These are phyloP conservation scores for Lentinula novae-zelandiae DNA, from an alignment of 1,284 basidiomycete species.

Conservation along the genomic window DNA sequence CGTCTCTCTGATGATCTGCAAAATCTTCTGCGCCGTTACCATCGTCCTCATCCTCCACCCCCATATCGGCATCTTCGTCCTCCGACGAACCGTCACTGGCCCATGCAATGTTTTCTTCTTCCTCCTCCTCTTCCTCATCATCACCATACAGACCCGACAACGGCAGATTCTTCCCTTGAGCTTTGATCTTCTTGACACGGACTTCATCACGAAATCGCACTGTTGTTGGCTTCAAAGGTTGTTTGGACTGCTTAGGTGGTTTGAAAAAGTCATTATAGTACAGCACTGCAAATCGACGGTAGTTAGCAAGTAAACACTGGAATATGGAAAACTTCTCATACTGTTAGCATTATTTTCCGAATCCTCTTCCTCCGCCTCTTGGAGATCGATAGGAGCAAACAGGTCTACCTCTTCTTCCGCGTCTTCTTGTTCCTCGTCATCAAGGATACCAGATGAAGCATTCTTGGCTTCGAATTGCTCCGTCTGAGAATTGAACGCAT, in stretches of 20 bases:
- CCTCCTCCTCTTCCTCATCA: conserved; percentile 32
- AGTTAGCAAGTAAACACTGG: not conserved
- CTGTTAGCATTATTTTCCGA: conserved; percentile 37
- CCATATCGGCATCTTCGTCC: conserved; percentile 25
- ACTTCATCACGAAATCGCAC: conserved; percentile 84
- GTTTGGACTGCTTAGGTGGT: conserved; percentile 34
- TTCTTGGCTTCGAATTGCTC: conserved; percentile 74
- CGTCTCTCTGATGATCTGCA: conserved; percentile 29
- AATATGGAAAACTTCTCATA: conserved; percentile 24
- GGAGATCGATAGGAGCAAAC: conserved; percentile 56
- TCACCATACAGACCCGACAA: conserved; percentile 36
- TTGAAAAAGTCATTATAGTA: conserved; percentile 77
- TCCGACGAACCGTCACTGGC: conserved; percentile 18
- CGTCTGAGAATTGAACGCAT: conserved; percentile 85
- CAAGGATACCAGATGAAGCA: conserved; percentile 58
- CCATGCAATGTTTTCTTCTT: conserved; percentile 23
- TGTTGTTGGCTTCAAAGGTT: conserved; percentile 27
- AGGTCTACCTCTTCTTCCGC: conserved; percentile 62
- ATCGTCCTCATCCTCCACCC: conserved; percentile 26
- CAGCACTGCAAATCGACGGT: conserved; percentile 36
- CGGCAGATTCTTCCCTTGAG: conserved; percentile 59
- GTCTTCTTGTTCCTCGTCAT: conserved; percentile 54
- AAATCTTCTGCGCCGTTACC: conserved; percentile 25
- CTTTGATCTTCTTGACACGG: conserved; percentile 72
- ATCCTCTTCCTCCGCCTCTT: conserved; percentile 38